Conservation (phyloP, 345 rosid species). For the Pelargonium nanum region DNA sequence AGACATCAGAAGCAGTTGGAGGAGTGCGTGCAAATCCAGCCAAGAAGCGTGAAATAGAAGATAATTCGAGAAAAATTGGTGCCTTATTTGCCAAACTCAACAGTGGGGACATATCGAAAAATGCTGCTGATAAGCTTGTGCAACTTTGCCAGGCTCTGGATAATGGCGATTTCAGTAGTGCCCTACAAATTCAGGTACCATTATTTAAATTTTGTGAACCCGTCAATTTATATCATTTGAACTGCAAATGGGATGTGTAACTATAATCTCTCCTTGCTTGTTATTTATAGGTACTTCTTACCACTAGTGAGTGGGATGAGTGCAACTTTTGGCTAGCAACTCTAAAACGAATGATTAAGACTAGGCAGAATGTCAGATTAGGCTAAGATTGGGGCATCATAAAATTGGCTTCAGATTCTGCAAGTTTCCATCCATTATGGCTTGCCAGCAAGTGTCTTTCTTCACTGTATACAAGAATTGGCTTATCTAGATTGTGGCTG, state of each 20-base stretch:
- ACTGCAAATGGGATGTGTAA: background rate
- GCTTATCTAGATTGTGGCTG: background rate
- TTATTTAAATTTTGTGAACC: background rate
- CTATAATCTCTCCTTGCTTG: background rate
- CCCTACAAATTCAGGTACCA: slow-evolving; percentile 84
- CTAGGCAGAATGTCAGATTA: slow-evolving; percentile 65
- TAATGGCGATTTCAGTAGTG: slow-evolving; percentile 56
- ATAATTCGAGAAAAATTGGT: slow-evolving; percentile 83
- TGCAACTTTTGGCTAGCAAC: slow-evolving; percentile 93
- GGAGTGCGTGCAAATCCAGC: slow-evolving; percentile 83
- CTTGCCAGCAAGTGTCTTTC: background rate
- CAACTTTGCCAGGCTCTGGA: slow-evolving; percentile 91
- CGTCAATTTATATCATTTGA: background rate
- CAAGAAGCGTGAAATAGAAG: slow-evolving; percentile 95
- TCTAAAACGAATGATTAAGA: slow-evolving; percentile 86
- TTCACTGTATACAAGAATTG: background rate
- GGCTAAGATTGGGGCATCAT: slow-evolving; percentile 22
- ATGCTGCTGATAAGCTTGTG: slow-evolving; percentile 83
- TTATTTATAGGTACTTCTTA: slow-evolving; percentile 60
- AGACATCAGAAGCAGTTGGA: slow-evolving; percentile 92
- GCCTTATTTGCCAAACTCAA: slow-evolving; percentile 88
- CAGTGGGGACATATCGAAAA: slow-evolving; percentile 78
- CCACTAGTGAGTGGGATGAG: slow-evolving; percentile 98
- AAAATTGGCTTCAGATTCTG: background rate
- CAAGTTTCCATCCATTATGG: background rate